A percentile compares a stretch with the other conserved stretches of the same genome.
phyloP scores from a whole-genome alignment of 2,329 filamentous ascomycete species.

The Aspergillus puulaauensis region DNA sequence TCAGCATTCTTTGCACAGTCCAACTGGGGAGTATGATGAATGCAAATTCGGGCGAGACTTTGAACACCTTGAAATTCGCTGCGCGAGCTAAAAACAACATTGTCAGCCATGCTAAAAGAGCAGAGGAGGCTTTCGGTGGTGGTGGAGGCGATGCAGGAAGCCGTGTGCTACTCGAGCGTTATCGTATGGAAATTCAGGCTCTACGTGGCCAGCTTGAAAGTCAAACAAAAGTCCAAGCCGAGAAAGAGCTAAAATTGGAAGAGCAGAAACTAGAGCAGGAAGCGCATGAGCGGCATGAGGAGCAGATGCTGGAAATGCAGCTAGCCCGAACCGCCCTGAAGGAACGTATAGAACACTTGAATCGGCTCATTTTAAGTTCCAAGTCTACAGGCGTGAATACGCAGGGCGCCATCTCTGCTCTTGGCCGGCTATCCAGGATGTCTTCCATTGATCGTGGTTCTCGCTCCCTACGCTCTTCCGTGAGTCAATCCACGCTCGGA shows the following conservation, averaged over 20 bases:
- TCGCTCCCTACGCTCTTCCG: constrained; percentile 66
- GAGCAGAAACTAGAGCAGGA: constrained; percentile 78
- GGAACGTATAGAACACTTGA: constrained; percentile 95
- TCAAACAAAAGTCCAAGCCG: constrained; percentile 69
- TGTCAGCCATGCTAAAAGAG: constrained; percentile 92
- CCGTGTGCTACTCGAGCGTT: constrained; percentile 84
- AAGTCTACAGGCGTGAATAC: constrained; percentile 93
- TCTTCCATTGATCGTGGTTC: constrained; percentile 48
- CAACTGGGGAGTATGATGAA: constrained; percentile 76
- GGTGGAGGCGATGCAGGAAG: constrained; percentile 80
- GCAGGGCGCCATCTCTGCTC: constrained; percentile 68
- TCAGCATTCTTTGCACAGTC: constrained; percentile 97
- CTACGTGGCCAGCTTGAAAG: constrained; percentile 76
- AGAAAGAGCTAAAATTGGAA: constrained; percentile 62
- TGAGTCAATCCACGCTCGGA: constrained; percentile 61
- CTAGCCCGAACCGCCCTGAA: constrained; percentile 92
- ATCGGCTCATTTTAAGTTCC: constrained; percentile 89
- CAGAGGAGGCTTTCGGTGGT: constrained; percentile 79
- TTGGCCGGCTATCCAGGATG: constrained; percentile 64
- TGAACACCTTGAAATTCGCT: constrained; percentile 96
- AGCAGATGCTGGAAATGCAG: constrained; percentile 99
- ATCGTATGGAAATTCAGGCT: constrained; percentile 87
- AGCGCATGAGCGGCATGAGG: constrained; percentile 82
- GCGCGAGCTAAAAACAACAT: constrained; percentile 97
- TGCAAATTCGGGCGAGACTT: constrained; percentile 79